Conservation (phyloP, 768 basidiomycete genomes). For the Suillus sp. region DNA sequence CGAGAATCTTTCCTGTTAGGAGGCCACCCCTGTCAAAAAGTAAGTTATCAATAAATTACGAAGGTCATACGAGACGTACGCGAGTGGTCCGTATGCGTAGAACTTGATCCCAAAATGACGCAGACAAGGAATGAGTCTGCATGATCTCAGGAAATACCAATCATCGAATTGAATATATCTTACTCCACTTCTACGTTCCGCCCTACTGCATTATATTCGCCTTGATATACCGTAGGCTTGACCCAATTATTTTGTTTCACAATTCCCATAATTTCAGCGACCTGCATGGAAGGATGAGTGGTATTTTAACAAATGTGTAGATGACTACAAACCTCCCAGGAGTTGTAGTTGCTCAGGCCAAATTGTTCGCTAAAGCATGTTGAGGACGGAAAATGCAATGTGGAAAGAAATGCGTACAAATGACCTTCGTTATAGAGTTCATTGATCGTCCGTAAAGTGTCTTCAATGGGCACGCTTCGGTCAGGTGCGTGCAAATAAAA, state of each 20-base stretch:
- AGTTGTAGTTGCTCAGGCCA: slow-evolving; percentile 21
- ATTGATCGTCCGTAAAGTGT: slow-evolving; percentile 47
- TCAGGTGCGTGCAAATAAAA: slow-evolving; percentile 51
- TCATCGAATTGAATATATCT: background rate
- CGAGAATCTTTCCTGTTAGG: slow-evolving; percentile 18
- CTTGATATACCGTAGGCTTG: slow-evolving; percentile 52
- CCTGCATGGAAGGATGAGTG: slow-evolving; percentile 21
- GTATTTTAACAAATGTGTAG: too few species aligned
- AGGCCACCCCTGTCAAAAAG: slow-evolving; percentile 16
- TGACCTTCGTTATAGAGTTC: slow-evolving; percentile 52
- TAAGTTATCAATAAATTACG: background rate
- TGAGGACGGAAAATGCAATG: background rate
- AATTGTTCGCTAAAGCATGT: slow-evolving; percentile 16
- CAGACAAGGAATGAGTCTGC: slow-evolving; percentile 42
- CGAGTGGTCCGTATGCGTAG: slow-evolving; percentile 28
- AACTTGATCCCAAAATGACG: slow-evolving; percentile 44
- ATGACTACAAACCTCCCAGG: slow-evolving; percentile 36
- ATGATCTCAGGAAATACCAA: background rate
- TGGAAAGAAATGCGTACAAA: slow-evolving; percentile 38
- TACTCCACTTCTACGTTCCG: slow-evolving; percentile 41
- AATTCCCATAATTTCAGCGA: slow-evolving; percentile 48
- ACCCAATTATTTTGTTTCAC: slow-evolving; percentile 48
- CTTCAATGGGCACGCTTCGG: slow-evolving; percentile 46
- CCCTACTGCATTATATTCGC: slow-evolving; percentile 47
- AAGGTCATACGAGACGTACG: slow-evolving; percentile 9